phyloP scores from a whole-genome alignment of 2,329 filamentous ascomycete genomes.

The Xylaria sp. region DNA sequence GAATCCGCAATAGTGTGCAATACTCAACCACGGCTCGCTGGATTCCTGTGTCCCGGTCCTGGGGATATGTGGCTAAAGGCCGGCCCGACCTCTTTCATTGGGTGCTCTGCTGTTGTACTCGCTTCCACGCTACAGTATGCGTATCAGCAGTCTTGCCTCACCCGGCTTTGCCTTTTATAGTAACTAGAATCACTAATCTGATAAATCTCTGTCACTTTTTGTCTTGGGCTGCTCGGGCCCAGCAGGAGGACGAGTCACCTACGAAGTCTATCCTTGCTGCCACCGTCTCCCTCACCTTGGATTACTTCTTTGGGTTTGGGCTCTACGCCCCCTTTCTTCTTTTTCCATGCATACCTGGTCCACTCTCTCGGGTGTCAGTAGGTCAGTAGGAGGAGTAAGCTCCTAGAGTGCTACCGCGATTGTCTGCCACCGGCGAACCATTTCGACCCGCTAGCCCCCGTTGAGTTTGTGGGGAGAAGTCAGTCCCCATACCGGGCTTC shows the following conservation, averaged over 20 bases:
- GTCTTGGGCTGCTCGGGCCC: constrained; percentile 16
- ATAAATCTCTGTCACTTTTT: constrained; percentile 20
- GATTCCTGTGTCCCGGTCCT: constrained; percentile 30
- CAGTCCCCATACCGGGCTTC: constrained; percentile 28
- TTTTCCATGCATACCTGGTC: constrained; percentile 37
- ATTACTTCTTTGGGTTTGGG: constrained; percentile 44
- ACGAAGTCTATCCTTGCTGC: constrained; percentile 43
- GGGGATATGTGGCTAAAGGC: constrained; percentile 27
- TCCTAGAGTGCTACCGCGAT: constrained; percentile 22
- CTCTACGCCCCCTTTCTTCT: constrained; percentile 36
- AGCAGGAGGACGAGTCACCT: constrained; percentile 31
- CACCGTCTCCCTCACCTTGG: constrained; percentile 42
- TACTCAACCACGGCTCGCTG: constrained; percentile 24
- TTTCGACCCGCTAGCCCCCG: constrained; percentile 38
- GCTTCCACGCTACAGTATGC: constrained; percentile 27
- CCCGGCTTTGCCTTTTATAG: constrained; percentile 32
- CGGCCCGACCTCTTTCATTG: background rate
- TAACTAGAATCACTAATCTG: constrained; percentile 26
- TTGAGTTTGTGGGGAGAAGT: constrained; percentile 43
- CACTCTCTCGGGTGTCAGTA: constrained; percentile 29
- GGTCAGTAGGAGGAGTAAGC: too few relatives aligned
- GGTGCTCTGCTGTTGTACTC: constrained; percentile 5
- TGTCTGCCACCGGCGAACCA: constrained; percentile 31
- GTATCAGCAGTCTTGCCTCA: constrained; percentile 29
- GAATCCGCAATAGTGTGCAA: constrained; percentile 20